Conservation (phyloP, 139 green algal species). For the Spirogloea muscicola region DNA sequence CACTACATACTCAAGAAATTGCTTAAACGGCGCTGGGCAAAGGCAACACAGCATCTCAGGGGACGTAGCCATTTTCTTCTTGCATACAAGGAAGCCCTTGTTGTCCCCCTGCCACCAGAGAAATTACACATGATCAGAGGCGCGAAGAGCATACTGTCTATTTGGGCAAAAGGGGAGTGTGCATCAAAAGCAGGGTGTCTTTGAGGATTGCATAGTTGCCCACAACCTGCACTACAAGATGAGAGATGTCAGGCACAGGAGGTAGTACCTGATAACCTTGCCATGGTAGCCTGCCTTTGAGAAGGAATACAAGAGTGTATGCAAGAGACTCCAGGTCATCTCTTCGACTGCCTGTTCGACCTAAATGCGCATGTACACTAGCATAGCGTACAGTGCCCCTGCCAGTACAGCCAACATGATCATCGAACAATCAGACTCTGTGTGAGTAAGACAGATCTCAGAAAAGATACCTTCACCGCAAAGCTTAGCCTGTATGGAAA, state of each 20-base stretch:
- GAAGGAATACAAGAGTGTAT: slow-evolving; percentile 98
- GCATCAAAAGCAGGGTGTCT: neutral
- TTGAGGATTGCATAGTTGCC: too few relatives aligned
- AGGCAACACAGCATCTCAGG: slow-evolving; percentile 95
- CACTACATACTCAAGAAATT: slow-evolving; percentile 92
- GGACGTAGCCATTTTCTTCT: slow-evolving; percentile 99
- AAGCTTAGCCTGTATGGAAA: too few relatives aligned
- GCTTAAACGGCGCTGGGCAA: slow-evolving; percentile 84
- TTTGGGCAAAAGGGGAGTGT: too few relatives aligned
- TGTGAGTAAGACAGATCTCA: too few relatives aligned
- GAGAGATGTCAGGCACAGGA: neutral
- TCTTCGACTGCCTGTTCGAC: slow-evolving; percentile 82
- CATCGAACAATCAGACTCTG: too few relatives aligned
- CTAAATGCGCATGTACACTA: slow-evolving; percentile 94
- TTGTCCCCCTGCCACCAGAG: slow-evolving; percentile 97
- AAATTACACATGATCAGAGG: too few relatives aligned
- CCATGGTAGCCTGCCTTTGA: slow-evolving; percentile 88
- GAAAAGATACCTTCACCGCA: too few relatives aligned
- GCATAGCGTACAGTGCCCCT: slow-evolving; percentile 95
- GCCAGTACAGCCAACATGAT: too few relatives aligned
- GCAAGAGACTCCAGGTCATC: slow-evolving; percentile 97
- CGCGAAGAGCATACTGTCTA: too few relatives aligned
- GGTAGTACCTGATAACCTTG: slow-evolving; percentile 79
- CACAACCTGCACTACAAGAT: too few relatives aligned
- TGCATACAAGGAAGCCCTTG: slow-evolving; percentile 99